Conservation (phyloP, 2,329 filamentous ascomycete genomes). For the Fusarium verticillioides region DNA sequence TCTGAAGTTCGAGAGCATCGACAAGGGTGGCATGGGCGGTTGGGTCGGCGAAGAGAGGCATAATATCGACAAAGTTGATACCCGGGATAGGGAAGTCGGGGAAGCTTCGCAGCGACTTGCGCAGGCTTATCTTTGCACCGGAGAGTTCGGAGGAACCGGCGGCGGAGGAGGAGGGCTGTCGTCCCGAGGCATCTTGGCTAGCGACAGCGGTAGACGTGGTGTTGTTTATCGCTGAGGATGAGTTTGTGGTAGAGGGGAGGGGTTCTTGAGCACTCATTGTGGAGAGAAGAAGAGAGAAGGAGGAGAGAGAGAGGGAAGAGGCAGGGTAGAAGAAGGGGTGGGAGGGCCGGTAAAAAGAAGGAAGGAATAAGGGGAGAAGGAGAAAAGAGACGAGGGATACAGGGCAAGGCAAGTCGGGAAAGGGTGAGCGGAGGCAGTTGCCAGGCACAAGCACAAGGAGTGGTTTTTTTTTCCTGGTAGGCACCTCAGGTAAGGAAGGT, state of each 20-base stretch:
- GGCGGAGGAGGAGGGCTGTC: slow-evolving; percentile 71
- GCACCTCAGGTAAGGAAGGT: slow-evolving; percentile 9
- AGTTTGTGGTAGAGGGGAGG: slow-evolving; percentile 41
- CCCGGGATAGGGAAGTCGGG: slow-evolving; percentile 91
- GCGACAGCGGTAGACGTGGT: slow-evolving; percentile 46
- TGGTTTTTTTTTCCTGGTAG: slow-evolving; percentile 32
- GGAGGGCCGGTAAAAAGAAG: slow-evolving; percentile 46
- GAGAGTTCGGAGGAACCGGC: slow-evolving; percentile 72
- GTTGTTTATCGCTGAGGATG: slow-evolving; percentile 44
- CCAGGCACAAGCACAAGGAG: slow-evolving; percentile 39
- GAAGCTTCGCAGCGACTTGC: slow-evolving; percentile 82
- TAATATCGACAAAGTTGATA: slow-evolving; percentile 97
- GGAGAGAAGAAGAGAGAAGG: slow-evolving; percentile 45
- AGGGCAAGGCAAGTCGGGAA: slow-evolving; percentile 33
- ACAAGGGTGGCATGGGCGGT: slow-evolving; percentile 80
- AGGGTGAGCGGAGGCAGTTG: slow-evolving; percentile 41
- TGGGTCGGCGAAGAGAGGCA: slow-evolving; percentile 90
- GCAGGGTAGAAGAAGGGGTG: slow-evolving; percentile 41
- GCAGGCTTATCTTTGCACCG: slow-evolving; percentile 77
- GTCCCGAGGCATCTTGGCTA: slow-evolving; percentile 69
- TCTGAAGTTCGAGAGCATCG: slow-evolving; percentile 85
- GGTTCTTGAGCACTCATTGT: slow-evolving; percentile 49
- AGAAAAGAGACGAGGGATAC: slow-evolving; percentile 42
- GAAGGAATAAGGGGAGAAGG: slow-evolving; percentile 45
- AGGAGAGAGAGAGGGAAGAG: slow-evolving; percentile 44